Base-by-base conservation (phyloP, 1,139 yeast genomes). In the Geotrichum siamense region DNA sequence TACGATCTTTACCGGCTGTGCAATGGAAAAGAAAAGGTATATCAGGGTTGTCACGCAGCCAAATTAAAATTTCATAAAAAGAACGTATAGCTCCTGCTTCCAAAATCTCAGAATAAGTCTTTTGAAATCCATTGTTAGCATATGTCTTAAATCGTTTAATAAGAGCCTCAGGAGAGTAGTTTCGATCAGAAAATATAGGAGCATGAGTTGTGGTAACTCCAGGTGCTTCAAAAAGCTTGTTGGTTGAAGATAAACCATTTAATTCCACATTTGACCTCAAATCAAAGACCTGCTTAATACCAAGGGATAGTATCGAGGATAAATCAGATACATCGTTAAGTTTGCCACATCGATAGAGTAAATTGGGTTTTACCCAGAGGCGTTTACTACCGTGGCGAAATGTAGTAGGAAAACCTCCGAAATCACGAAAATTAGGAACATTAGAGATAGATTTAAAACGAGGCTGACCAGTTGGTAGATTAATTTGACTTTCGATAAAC, bases 1-100 rank as follows among this genome's bases (percentile, higher is more conserved):
- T 85, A 40, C 94, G 71, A 59, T 86, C 95, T 59, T 84, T 85
- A 2, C 95, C 95, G 1, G 93, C 93, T 2, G 89, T 77, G 61
- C 94, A 85, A 58, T 83, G 93, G 59, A 79, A 76, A 5, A 82
- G 64, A 50, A 83, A 66, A 2, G 78, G 75, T 13, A 68, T 67
- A 16, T 67, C 64, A 2, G 72, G 71, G 26, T 68, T 58, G 50
- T 80, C 83, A 37, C 78, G 67, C 35, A 85, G 67, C 54, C 67
- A 74, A 40, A 64, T 62, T 53, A 81, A 76, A 26, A 82, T 68
- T 2, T 59, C 57, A 41, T 62, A 68, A 55, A 74, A 78, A 2
- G 75, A 65, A 2, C 53, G 55, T 1, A 55, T 26, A 10, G 43
- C 38, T 16, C 48, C 48, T 4, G 45, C 48, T 5, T 62, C 66